These are phyloP conservation scores for Eutypa lata DNA, from an alignment of 2,329 filamentous ascomycete species.

Conservation along the genomic window DNA sequence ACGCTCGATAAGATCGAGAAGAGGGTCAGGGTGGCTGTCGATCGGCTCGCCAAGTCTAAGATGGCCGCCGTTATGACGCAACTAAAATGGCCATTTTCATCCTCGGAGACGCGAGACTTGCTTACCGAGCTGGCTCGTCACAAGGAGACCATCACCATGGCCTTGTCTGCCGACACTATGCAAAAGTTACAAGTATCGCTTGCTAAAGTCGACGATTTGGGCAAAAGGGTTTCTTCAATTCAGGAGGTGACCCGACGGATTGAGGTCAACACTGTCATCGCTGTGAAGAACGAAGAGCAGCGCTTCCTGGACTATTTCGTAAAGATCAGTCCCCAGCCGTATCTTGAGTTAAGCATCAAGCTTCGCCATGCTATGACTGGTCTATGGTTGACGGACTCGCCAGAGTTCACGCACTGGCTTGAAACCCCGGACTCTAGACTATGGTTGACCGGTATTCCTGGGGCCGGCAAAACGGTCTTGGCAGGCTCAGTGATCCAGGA, in stretches of 20 bases:
- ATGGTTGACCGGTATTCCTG: constrained; percentile 27
- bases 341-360: constrained; percentile 15
- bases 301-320: constrained; percentile 18
- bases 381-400: constrained; percentile 14
- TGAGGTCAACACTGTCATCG: constrained; percentile 15
- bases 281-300: constrained; percentile 8
- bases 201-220: constrained; percentile 1
- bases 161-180: constrained; percentile 17
- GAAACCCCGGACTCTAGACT: constrained; percentile 10
- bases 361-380: constrained; percentile 22
- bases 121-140: constrained; percentile 16
- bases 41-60: not conserved
- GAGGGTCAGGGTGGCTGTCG: constrained; percentile 12
- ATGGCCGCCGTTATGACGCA: constrained; percentile 5
- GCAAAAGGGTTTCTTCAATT: not conserved
- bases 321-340: constrained; percentile 18
- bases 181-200: constrained; percentile 10
- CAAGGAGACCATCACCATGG: constrained; percentile 15
- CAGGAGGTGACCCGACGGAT: constrained; percentile 3
- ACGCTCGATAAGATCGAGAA: constrained; percentile 13
- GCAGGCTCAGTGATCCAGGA: constrained; percentile 20
- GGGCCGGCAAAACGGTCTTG: constrained; percentile 26
- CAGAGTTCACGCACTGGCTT: constrained; percentile 17
- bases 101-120: constrained; percentile 13
- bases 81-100: constrained; percentile 21